A percentile compares a stretch with the other conserved stretches of the same genome.
phyloP scores from a whole-genome alignment of 345 rosid genomes.

The Heritiera littoralis region DNA sequence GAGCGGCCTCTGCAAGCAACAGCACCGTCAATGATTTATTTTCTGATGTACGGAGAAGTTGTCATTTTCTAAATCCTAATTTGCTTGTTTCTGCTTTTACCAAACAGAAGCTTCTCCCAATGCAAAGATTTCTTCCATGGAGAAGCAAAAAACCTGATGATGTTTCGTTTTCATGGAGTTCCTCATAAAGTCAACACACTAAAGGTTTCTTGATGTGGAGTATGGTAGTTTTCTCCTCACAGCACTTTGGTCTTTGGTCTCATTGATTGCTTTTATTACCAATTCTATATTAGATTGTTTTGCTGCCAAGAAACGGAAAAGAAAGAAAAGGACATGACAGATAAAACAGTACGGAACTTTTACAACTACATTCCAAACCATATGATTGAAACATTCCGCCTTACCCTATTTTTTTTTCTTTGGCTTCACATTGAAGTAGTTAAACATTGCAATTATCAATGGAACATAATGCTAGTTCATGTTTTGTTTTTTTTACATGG shows the following conservation, averaged over 20 bases:
- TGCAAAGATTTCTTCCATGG: background rate
- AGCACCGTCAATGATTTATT: slow-evolving; percentile 25
- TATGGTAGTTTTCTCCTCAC: slow-evolving; percentile 33
- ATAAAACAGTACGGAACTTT: background rate
- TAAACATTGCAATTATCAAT: slow-evolving; percentile 2
- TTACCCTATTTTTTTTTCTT: background rate
- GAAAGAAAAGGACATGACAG: background rate
- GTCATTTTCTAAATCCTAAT: slow-evolving; percentile 8
- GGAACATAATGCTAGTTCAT: too few species aligned
- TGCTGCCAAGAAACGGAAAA: background rate
- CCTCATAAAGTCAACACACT: slow-evolving; percentile 32
- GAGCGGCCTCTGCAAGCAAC: slow-evolving; percentile 36
- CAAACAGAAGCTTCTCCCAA: background rate
- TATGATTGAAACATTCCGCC: slow-evolving; percentile 6
- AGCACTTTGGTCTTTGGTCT: slow-evolving; percentile 5
- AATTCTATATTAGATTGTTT: background rate
- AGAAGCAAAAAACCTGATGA: background rate
- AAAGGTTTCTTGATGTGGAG: slow-evolving; percentile 44
- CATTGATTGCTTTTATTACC: slow-evolving; percentile 2
- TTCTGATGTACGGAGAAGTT: slow-evolving; percentile 22
- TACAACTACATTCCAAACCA: background rate
- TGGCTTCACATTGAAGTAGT: background rate
- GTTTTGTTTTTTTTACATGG: background rate
- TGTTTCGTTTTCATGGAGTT: slow-evolving; percentile 24
- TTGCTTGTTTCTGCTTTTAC: background rate